Evolutionary conservation across 441 rosid genomes (phyloP).

Genomic region (Erodium texanum): DNA sequence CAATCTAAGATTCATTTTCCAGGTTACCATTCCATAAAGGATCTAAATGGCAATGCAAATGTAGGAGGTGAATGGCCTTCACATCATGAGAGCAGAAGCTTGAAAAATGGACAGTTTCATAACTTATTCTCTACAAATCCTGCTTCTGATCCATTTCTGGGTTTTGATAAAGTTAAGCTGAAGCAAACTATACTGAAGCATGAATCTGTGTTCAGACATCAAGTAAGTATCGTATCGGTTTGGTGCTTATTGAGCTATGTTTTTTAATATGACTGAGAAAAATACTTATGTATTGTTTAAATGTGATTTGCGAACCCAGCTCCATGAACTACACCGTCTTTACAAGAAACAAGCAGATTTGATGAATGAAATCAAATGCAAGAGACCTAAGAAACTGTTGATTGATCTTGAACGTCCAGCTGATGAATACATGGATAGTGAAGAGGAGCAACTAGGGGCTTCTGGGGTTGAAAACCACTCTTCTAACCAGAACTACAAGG

Average conservation of each 20-base stretch:
- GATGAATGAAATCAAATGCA: slow-evolving; percentile 58
- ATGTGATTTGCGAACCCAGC: neutral
- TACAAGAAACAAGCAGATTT: slow-evolving; percentile 63
- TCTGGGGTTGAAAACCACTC: slow-evolving; percentile 34
- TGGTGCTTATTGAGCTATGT: neutral
- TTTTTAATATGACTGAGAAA: too few relatives aligned
- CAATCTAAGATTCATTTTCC: slow-evolving; percentile 57
- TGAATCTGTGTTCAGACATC: slow-evolving; percentile 72
- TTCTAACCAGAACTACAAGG: too few relatives aligned
- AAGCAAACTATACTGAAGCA: slow-evolving; percentile 80
- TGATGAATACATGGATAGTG: slow-evolving; percentile 67
- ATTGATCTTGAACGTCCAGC: slow-evolving; percentile 95
- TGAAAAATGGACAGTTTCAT: slow-evolving; percentile 47
- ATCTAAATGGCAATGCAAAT: slow-evolving; percentile 39
- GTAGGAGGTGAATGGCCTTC: too few relatives aligned
- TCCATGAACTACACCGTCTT: slow-evolving; percentile 70
- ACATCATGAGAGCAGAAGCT: slow-evolving; percentile 34
- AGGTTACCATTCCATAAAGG: slow-evolving; percentile 72
- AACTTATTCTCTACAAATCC: slow-evolving; percentile 45
- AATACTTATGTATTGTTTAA: too few relatives aligned
- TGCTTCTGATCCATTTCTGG: slow-evolving; percentile 37
- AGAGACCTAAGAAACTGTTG: slow-evolving; percentile 62
- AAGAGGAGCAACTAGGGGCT: slow-evolving; percentile 48
- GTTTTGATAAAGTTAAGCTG: slow-evolving; percentile 49
- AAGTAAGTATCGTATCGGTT: slow-evolving; percentile 35